Conservation (phyloP, 2,329 filamentous ascomycete genomes). For the Xylariaceae sp. region DNA sequence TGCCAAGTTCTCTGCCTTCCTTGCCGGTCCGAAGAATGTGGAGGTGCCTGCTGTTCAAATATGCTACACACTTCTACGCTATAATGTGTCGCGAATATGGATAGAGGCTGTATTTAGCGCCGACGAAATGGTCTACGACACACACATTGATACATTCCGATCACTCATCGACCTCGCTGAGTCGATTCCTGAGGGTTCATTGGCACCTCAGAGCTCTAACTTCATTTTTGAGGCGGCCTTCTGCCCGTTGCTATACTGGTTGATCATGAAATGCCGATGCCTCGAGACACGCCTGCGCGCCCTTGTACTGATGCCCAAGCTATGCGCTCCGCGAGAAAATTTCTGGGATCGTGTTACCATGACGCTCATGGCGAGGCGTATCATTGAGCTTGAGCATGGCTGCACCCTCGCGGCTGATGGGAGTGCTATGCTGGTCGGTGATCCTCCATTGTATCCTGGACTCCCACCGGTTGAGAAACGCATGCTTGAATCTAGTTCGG, state of each 20-base stretch:
- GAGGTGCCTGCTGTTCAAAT: slow-evolving; percentile 2
- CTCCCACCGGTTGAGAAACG: slow-evolving; percentile 27
- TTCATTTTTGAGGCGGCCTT: slow-evolving; percentile 43
- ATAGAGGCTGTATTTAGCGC: slow-evolving; percentile 25
- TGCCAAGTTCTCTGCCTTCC: slow-evolving; percentile 22
- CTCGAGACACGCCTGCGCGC: slow-evolving; percentile 34
- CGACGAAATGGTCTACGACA: slow-evolving; percentile 35
- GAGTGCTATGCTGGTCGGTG: slow-evolving; percentile 10
- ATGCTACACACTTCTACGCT: slow-evolving; percentile 29
- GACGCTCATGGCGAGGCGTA: slow-evolving; percentile 29
- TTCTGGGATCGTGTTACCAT: slow-evolving; percentile 35
- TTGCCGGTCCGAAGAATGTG: background rate
- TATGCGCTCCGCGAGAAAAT: slow-evolving; percentile 32
- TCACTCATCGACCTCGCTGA: slow-evolving; percentile 29
- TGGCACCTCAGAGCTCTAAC: slow-evolving; percentile 14
- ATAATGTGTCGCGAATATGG: slow-evolving; percentile 34
- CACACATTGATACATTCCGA: slow-evolving; percentile 27
- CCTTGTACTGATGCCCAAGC: slow-evolving; percentile 28
- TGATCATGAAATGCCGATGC: slow-evolving; percentile 38
- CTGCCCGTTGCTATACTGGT: slow-evolving; percentile 35
- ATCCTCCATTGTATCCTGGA: slow-evolving; percentile 19
- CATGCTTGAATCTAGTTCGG: slow-evolving; percentile 22
- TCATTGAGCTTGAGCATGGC: slow-evolving; percentile 39
- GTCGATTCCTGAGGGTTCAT: slow-evolving; percentile 16
- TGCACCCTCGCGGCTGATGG: slow-evolving; percentile 24